Percentiles rank a stretch among this genome's conserved stretches.
Evolutionary conservation across 495 filamentous ascomycete species (phyloP).

Genomic region (Penicillium paradoxum): DNA sequence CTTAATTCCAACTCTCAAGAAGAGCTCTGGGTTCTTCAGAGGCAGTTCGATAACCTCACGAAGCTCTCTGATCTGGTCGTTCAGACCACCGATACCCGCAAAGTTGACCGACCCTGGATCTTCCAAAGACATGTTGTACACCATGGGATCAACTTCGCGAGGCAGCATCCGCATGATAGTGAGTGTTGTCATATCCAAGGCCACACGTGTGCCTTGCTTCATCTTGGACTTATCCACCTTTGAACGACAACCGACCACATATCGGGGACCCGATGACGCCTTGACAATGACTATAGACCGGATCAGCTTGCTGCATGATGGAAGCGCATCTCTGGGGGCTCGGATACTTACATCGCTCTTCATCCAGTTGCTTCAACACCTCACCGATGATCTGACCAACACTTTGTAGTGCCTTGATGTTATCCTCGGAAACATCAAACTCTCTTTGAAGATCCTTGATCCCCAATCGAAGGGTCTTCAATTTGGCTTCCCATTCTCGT

Average conservation of each 20-base stretch:
- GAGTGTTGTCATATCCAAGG: conserved; percentile 98
- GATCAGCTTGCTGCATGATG: conserved; percentile 6
- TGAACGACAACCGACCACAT: conserved; percentile 96
- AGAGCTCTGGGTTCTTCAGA: conserved; percentile 97
- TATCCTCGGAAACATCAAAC: conserved; percentile 95
- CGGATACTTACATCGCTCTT: conserved; percentile 77
- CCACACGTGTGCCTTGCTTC: conserved; percentile 96
- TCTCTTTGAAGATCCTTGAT: conserved; percentile 94
- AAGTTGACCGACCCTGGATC: conserved; percentile 98
- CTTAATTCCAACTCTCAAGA: conserved; percentile 96
- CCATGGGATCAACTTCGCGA: conserved; percentile 94
- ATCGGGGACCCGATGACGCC: conserved; percentile 94
- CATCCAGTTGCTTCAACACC: conserved; percentile 96
- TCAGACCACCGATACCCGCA: conserved; percentile 96
- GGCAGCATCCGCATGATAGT: conserved; percentile 99
- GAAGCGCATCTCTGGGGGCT: not conserved
- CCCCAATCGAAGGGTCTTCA: conserved; percentile 84
- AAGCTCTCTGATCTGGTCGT: conserved; percentile 97
- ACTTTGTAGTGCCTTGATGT: conserved; percentile 99
- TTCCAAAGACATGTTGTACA: conserved; percentile 99
- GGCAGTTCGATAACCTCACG: conserved; percentile 98
- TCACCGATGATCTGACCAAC: conserved; percentile 99
- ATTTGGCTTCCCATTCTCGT: conserved; percentile 96
- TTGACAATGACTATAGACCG: conserved; percentile 62
- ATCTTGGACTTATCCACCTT: conserved; percentile 96